Percentiles rank a stretch among this genome's conserved stretches.
phyloP scores from a whole-genome alignment of 2,329 filamentous ascomycete genomes.

The Sphaerostilbella broomeana region DNA sequence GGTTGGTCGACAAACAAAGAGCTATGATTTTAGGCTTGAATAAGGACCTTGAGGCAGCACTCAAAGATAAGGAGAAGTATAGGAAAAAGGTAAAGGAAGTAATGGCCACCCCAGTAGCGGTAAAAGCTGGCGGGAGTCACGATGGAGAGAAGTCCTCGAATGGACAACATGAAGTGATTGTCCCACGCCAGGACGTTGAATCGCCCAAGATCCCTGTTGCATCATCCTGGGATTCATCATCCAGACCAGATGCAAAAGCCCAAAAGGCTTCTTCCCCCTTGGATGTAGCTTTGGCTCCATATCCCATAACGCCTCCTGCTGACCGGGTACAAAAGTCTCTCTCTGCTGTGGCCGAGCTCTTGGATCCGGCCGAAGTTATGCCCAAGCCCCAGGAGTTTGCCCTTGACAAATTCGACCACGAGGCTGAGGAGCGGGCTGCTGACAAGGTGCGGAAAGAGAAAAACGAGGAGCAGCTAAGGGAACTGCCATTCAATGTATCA shows the following conservation, averaged over 20 bases:
- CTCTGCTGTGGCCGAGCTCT: constrained; percentile 43
- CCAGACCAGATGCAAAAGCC: constrained; percentile 44
- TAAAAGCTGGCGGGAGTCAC: constrained; percentile 21
- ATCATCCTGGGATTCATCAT: constrained; percentile 41
- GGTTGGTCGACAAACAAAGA: constrained; percentile 90
- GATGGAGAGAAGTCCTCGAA: constrained; percentile 13
- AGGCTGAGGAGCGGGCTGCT: constrained; percentile 44
- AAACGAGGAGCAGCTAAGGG: constrained; percentile 35
- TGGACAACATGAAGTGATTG: constrained; percentile 9
- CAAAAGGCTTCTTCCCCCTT: constrained; percentile 49
- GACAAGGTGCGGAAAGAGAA: constrained; percentile 40
- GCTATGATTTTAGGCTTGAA: constrained; percentile 91
- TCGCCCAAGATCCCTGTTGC: constrained; percentile 9
- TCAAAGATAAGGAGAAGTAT: constrained; percentile 94
- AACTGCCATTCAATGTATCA: constrained; percentile 44
- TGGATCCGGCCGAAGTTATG: constrained; percentile 53
- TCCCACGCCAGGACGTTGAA: constrained; percentile 22
- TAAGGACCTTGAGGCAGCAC: constrained; percentile 81
- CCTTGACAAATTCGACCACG: constrained; percentile 48
- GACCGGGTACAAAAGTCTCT: constrained; percentile 37
- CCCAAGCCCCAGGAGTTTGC: constrained; percentile 56
- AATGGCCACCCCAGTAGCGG: constrained; percentile 35
- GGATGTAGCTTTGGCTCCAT: constrained; percentile 52
- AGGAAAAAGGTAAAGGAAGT: constrained; percentile 82
- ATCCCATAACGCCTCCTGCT: constrained; percentile 58